A percentile compares a stretch with the other conserved stretches of the same genome.
These are phyloP conservation scores for Imleria badia DNA, from an alignment of 768 basidiomycete species.

Conservation along the genomic window DNA sequence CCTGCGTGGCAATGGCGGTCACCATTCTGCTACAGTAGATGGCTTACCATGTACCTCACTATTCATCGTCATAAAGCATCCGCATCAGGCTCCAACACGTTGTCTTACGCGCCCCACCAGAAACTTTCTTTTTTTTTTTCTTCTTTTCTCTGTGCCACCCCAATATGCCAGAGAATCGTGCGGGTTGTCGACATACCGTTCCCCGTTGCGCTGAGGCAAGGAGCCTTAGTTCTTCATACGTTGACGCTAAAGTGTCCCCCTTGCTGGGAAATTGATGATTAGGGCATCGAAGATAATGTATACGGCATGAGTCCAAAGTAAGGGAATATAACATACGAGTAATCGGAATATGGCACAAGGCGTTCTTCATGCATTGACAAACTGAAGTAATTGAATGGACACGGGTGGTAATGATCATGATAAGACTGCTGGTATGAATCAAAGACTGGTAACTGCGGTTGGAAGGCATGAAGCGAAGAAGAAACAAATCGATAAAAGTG, in stretches of 20 bases:
- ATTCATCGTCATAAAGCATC: neutral
- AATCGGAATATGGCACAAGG: neutral
- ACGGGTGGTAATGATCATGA: conserved; percentile 1
- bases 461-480: neutral
- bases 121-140: neutral
- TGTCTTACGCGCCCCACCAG: neutral
- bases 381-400: neutral
- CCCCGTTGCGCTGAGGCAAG: too few species aligned
- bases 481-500: neutral
- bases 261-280: neutral
- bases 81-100: neutral
- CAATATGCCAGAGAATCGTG: neutral
- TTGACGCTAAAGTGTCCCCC: neutral
- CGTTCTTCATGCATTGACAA: neutral
- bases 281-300: neutral
- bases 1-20: conserved; percentile 91
- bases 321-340: neutral
- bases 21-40: conserved; percentile 54
- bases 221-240: neutral
- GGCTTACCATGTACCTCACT: neutral
- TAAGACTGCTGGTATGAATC: neutral
- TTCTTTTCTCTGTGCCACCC: neutral
- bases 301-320: neutral
- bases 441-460: neutral
- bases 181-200: neutral